Base-by-base conservation (phyloP, 495 filamentous ascomycete genomes). In the Penicillium parvum region DNA sequence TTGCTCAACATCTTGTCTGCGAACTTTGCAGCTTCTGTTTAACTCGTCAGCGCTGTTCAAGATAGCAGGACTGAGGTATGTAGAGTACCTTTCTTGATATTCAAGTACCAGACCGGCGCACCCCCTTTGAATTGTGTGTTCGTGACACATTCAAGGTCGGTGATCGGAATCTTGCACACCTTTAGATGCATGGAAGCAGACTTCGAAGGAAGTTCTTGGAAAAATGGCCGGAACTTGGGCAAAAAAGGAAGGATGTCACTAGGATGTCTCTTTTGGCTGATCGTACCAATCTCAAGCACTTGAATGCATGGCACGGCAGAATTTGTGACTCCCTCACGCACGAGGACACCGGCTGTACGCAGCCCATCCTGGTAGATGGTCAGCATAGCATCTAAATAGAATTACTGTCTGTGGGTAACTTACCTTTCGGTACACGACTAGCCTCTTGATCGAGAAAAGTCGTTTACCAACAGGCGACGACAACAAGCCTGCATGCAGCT, bases 191-290 rank as follows among this genome's bases (percentile, higher is more conserved):
- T 83, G 7, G 85, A 73, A 30, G 68, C 75, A 28, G 53, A 51
- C 40, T 54, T 58, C 5, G 53, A 63, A 7, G 86, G 85, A 1
- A 91, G 63, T 7, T 69, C 57, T 5, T 77, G 72, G 47, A 89
- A 76, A 33, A 78, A 60, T 25, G 65, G 58, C 8, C 84, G 71
- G 64, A 89, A 86, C 11, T 55, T 59, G 7, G 84, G 77, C 2
- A 92, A 60, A 58, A 86, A 95, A 5, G 90, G 90, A 15, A 96
- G 69, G 36, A 91, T 63, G 49, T 95, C 88, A 7, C 81, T 82
- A 23, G 85, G 76, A 53, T 88, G 76, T n/a, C 86, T 75, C 32
- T 74, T 75, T 47, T 74, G 72, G 27, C 77, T 68, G 39, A 76
- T 62, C 1, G 74, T 77, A 34, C 73, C 77, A 37, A 95, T 82